Conservation (phyloP, 495 filamentous ascomycete genomes). For the Penicillium coprophilum region DNA sequence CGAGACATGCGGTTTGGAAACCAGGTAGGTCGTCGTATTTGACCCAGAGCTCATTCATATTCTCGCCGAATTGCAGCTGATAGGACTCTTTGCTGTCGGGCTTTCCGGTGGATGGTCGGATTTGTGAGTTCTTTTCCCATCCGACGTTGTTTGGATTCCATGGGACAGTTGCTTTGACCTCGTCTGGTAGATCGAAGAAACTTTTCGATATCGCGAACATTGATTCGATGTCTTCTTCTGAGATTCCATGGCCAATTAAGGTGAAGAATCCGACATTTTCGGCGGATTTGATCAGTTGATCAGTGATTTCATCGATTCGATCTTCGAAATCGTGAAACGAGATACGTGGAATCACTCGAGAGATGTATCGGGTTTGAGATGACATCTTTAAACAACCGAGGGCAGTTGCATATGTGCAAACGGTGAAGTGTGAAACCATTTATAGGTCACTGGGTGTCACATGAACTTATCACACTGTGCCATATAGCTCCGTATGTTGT, state of each 20-base stretch:
- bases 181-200: slow-evolving; percentile 58
- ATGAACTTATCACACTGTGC: neutral
- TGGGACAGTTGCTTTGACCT: slow-evolving; percentile 52
- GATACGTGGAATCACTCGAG: slow-evolving; percentile 56
- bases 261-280: slow-evolving; percentile 66
- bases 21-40: slow-evolving; percentile 47
- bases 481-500: no score
- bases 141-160: slow-evolving; percentile 57
- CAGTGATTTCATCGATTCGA: slow-evolving; percentile 55
- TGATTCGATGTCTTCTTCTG: slow-evolving; percentile 45
- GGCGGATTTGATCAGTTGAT: slow-evolving; percentile 54
- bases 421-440: neutral
- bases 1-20: slow-evolving; percentile 42
- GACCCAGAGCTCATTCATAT: slow-evolving; percentile 54
- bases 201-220: slow-evolving; percentile 52
- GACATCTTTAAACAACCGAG: slow-evolving; percentile 8
- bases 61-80: slow-evolving; percentile 59
- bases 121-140: slow-evolving; percentile 64
- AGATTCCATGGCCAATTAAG: slow-evolving; percentile 56
- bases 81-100: slow-evolving; percentile 64
- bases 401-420: neutral
- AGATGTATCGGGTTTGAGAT: slow-evolving; percentile 41
- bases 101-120: slow-evolving; percentile 59
- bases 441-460: neutral
- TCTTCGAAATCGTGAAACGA: slow-evolving; percentile 54